Evolutionary conservation across 768 basidiomycete genomes (phyloP).

Genomic region (Pisolithus microcarpus): DNA sequence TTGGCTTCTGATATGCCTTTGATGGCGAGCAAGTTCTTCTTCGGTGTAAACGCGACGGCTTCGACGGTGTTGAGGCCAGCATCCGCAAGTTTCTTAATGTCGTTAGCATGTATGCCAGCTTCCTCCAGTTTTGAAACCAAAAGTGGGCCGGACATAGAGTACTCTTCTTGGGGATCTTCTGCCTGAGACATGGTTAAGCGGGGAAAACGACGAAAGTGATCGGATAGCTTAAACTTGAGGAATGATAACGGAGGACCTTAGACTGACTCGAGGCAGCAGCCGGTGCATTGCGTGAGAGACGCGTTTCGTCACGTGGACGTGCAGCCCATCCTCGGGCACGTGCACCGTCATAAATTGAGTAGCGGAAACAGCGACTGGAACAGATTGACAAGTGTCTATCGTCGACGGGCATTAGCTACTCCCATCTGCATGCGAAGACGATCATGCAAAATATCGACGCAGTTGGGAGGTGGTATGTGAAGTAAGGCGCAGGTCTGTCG

Average conservation of each 20-base stretch:
- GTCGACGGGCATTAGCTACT: no score
- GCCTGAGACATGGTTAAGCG: conserved; percentile 36
- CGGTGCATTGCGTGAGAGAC: conserved; percentile 7
- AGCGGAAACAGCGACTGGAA: background rate
- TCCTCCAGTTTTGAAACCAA: conserved; percentile 82
- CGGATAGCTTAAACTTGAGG: background rate
- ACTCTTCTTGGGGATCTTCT: conserved; percentile 44
- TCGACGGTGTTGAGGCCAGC: conserved; percentile 93
- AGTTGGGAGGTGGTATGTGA: no score
- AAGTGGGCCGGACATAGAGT: conserved; percentile 68
- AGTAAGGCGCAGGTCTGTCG: no score
- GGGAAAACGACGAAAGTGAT: background rate
- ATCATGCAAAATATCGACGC: no score
- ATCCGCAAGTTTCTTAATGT: conserved; percentile 91
- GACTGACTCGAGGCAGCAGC: background rate
- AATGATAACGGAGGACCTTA: background rate
- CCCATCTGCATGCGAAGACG: no score
- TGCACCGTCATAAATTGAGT: background rate
- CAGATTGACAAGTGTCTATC: background rate
- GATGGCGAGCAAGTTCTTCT: conserved; percentile 83
- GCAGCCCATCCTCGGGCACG: conserved; percentile 9
- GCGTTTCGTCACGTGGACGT: conserved; percentile 28
- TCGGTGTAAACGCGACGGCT: conserved; percentile 92
- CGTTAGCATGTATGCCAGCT: conserved; percentile 80
- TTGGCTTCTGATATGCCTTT: conserved; percentile 97